These are phyloP conservation scores for Brassica juncea DNA, from an alignment of 345 rosid species.

Conservation along the genomic window DNA sequence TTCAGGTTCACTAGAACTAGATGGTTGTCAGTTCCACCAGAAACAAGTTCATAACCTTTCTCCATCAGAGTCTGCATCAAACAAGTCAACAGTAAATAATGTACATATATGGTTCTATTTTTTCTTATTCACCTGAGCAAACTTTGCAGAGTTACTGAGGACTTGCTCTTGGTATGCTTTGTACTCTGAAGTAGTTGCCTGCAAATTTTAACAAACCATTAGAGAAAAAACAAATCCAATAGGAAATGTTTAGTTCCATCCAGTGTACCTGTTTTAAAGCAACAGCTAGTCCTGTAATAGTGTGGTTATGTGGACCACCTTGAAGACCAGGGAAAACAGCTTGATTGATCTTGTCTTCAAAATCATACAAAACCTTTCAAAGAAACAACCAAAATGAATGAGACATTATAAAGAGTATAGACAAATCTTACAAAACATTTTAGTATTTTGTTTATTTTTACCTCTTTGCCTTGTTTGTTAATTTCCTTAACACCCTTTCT, in stretches of 20 bases:
- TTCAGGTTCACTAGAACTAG: conserved; percentile 93
- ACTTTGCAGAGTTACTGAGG: conserved; percentile 77
- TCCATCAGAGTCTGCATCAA: conserved; percentile 62
- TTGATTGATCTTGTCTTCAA: conserved; percentile 94
- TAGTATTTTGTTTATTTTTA: background rate
- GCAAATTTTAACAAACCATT: conserved; percentile 24
- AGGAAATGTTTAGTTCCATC: background rate
- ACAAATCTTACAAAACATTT: background rate
- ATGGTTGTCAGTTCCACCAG: conserved; percentile 99
- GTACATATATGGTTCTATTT: background rate
- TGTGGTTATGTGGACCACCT: conserved; percentile 99
- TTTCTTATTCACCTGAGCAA: conserved; percentile 57
- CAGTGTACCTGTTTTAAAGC: conserved; percentile 78
- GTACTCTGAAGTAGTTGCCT: conserved; percentile 94
- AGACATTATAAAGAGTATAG: background rate
- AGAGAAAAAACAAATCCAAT: conserved; percentile 1
- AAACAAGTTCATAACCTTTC: conserved; percentile 89
- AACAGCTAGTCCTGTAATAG: conserved; percentile 94
- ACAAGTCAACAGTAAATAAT: background rate
- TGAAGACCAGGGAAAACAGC: conserved; percentile 99
- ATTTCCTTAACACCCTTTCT: conserved; percentile 91
- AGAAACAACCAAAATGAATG: conserved; percentile 5
- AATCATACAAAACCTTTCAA: conserved; percentile 81
- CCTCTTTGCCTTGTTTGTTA: conserved; percentile 97
- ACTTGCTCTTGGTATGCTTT: conserved; percentile 98